Percentiles rank a stretch among this genome's conserved stretches.
These are phyloP conservation scores for Colletotrichum falcatum DNA, from an alignment of 2,329 filamentous ascomycete species.

Conservation along the genomic window DNA sequence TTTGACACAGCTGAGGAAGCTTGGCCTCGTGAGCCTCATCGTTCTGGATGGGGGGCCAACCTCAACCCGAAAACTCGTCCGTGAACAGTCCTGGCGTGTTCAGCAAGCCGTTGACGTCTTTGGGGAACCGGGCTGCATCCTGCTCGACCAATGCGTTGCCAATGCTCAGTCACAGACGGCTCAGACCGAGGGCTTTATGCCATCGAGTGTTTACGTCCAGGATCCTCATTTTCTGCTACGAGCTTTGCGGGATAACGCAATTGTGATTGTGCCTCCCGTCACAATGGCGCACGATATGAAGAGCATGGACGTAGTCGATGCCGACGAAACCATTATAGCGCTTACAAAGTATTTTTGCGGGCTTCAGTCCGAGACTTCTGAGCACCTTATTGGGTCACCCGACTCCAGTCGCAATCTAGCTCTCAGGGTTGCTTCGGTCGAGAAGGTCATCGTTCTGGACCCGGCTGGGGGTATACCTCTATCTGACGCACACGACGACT, in stretches of 20 bases:
- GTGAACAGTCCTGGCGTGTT: conserved; percentile 77
- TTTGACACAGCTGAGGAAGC: conserved; percentile 81
- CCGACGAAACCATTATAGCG: conserved; percentile 77
- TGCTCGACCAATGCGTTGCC: conserved; percentile 57
- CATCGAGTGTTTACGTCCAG: conserved; percentile 35
- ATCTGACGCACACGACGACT: conserved; percentile 51
- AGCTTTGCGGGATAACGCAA: conserved; percentile 49
- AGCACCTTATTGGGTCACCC: conserved; percentile 41
- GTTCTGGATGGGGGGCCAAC: conserved; percentile 78
- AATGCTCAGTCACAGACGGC: conserved; percentile 14
- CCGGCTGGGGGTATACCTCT: conserved; percentile 87
- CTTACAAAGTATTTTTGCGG: conserved; percentile 82
- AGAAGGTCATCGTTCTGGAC: conserved; percentile 90
- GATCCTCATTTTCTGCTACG: conserved; percentile 46
- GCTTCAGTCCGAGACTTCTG: conserved; percentile 59
- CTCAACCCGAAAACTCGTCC: conserved; percentile 55
- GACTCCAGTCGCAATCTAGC: conserved; percentile 51
- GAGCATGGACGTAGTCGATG: conserved; percentile 54
- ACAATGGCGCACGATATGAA: conserved; percentile 57
- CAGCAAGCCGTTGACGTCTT: conserved; percentile 79
- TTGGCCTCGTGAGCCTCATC: conserved; percentile 86
- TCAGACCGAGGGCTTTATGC: conserved; percentile 35
- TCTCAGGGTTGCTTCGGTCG: conserved; percentile 71
- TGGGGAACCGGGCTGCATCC: conserved; percentile 74
- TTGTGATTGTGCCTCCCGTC: conserved; percentile 56